Evolutionary conservation across 2,329 filamentous ascomycete genomes (phyloP), one percentile per base, ranked within the genome.

Genomic region (Stachybotrys chartarum): DNA sequence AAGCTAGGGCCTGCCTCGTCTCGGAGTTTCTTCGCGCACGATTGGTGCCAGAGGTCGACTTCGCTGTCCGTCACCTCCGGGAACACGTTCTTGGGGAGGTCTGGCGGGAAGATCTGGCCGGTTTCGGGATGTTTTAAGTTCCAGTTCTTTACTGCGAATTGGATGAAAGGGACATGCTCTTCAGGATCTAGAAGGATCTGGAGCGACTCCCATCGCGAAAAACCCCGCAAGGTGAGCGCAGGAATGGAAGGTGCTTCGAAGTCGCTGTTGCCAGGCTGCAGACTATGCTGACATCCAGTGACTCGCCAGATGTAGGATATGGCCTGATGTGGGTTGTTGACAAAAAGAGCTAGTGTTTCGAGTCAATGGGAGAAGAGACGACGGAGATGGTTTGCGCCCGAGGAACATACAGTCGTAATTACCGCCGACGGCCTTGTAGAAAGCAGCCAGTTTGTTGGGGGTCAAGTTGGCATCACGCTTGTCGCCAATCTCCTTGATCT

Each of bases 281-380:
- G 79, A 52, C 85, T 86, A 72, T 97, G 93, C 64, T 91, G 88
- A 69, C 93, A 97, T 62, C 93, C 94, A 53, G 96, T 83, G 7
- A 89, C 89, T 66, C 91, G 88, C 79, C 95, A 97, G 60, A 97
- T 94, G 73, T 91, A 95, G 31, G 92, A 94, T 59, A 99, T 85
- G 48, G 87, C 86, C 44, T 84, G 76, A 57, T 86, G 75, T 18
- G 88, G 85, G 39, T 88, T 90, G 3, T 86, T 80, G 47, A 93
- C 77, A 69, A 97, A 97, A 54, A 97, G 82, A 30, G 80, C 82
- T 84, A 61, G 57, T 42, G 14, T 14, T 24, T 52, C 45, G 3
- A 47, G 45, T 47, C 45, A 47, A 42, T 14, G 14, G 24, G 14
- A 42, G 35, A 42, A 42, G 10, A 14, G 35, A 42, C 35, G 12